A percentile compares a stretch with the other conserved stretches of the same genome.
These are phyloP conservation scores for Gymnopilus dilepis DNA, from an alignment of 768 basidiomycete species.

Conservation along the genomic window DNA sequence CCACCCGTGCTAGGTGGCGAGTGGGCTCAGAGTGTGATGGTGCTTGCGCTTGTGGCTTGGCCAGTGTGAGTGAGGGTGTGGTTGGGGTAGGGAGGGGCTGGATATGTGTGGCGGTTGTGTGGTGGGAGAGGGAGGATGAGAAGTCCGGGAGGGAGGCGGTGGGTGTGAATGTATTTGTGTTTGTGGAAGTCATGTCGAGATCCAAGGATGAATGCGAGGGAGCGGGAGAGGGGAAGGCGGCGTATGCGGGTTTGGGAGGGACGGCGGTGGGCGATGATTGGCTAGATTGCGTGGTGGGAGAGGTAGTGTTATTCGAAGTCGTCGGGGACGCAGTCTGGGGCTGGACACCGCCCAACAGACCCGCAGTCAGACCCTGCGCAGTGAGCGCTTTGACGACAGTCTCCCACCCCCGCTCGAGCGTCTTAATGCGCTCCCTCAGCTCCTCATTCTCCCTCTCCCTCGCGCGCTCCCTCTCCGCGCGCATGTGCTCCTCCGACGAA, in stretches of 20 bases:
- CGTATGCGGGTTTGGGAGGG: slow-evolving; percentile 21
- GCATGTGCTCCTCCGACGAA: slow-evolving; percentile 38
- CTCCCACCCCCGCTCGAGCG: slow-evolving; percentile 83
- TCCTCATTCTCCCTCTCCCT: slow-evolving; percentile 76
- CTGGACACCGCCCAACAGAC: slow-evolving; percentile 35
- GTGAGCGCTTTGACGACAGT: slow-evolving; percentile 78
- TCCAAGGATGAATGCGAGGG: slow-evolving; percentile 46
- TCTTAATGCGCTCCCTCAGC: slow-evolving; percentile 75
- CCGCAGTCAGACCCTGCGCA: slow-evolving; percentile 66
- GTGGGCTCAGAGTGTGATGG: slow-evolving; percentile 61
- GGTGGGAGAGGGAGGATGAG: slow-evolving; percentile 36
- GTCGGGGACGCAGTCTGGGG: slow-evolving; percentile 4
- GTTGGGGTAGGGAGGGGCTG: slow-evolving; percentile 21
- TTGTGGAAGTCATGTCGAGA: slow-evolving; percentile 30
- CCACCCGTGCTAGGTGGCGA: slow-evolving; percentile 99
- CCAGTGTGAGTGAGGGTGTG: slow-evolving; percentile 28
- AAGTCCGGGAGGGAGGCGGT: slow-evolving; percentile 37
- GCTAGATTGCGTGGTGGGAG: slow-evolving; percentile 31
- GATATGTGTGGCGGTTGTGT: slow-evolving; percentile 38
- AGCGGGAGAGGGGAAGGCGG: slow-evolving; percentile 47
- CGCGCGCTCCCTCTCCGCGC: slow-evolving; percentile 50
- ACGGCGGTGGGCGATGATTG: slow-evolving; percentile 29
- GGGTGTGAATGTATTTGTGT: slow-evolving; percentile 24
- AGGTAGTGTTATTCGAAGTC: slow-evolving; percentile 26
- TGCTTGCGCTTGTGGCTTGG: slow-evolving; percentile 33